These are phyloP conservation scores for Anisodus tanguticus DNA, from an alignment of 257 asterid genomes.

Conservation along the genomic window DNA sequence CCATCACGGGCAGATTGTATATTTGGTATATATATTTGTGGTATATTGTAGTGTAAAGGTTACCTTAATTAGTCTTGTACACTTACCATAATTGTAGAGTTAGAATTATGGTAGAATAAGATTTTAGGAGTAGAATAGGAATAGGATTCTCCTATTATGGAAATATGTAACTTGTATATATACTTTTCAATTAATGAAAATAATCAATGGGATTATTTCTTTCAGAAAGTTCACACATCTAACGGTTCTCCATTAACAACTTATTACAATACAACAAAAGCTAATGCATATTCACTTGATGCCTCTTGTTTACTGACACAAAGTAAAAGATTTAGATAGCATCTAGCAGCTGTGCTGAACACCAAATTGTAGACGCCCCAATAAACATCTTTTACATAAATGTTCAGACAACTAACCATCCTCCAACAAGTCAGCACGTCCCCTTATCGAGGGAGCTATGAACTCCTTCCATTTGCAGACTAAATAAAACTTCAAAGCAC, in stretches of 20 bases:
- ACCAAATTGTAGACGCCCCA: not conserved
- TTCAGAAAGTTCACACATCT: not conserved
- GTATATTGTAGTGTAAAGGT: too few relatives aligned
- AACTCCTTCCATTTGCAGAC: not conserved
- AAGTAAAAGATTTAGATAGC: not conserved
- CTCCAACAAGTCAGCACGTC: not conserved
- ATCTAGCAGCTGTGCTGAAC: not conserved
- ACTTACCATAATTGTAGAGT: too few relatives aligned
- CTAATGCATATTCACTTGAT: not conserved
- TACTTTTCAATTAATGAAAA: too few relatives aligned
- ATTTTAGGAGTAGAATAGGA: too few relatives aligned
- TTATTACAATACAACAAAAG: not conserved
- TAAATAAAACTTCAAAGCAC: not conserved
- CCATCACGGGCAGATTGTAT: too few relatives aligned
- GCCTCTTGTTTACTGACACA: not conserved
- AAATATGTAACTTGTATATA: too few relatives aligned
- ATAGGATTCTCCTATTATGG: too few relatives aligned
- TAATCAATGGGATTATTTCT: too few relatives aligned
- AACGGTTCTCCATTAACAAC: not conserved
- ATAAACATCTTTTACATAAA: slow-evolving; percentile 2
- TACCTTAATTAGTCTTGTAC: too few relatives aligned
- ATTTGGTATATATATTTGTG: too few relatives aligned
- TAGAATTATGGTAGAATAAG: too few relatives aligned
- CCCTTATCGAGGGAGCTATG: not conserved
- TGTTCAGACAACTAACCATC: not conserved